phyloP scores from a whole-genome alignment of 2,329 filamentous ascomycete genomes.

The Aspergillus sp. region DNA sequence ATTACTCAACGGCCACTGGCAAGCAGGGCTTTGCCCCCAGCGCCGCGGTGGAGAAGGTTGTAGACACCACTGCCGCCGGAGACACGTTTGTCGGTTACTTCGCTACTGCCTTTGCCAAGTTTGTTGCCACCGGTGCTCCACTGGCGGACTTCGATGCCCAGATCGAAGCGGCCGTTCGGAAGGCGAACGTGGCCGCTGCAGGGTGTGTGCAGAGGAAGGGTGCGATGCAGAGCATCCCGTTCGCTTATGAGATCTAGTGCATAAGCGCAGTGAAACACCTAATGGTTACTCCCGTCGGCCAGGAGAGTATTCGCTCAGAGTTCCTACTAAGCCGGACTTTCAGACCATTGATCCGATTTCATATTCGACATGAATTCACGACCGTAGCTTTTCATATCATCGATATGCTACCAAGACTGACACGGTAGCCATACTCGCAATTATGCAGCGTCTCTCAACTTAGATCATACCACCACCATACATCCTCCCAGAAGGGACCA shows the following conservation, averaged over 20 bases:
- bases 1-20: constrained; percentile 56
- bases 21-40: constrained; percentile 55
- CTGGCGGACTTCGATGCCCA: constrained; percentile 63
- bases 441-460: too few species aligned
- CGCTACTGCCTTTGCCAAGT: not conserved
- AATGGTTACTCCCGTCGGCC: too few species aligned
- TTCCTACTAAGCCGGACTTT: too few species aligned
- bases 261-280: not conserved
- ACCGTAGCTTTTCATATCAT: too few species aligned
- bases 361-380: too few species aligned
- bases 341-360: too few species aligned
- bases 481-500: too few species aligned
- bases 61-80: constrained; percentile 91
- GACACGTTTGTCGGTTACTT: constrained; percentile 81
- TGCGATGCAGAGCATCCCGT: constrained; percentile 53
- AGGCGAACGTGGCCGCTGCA: constrained; percentile 48
- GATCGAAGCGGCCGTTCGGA: constrained; percentile 47
- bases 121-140: constrained; percentile 63
- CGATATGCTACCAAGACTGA: too few species aligned
- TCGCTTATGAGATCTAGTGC: constrained; percentile 45
- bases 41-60: constrained; percentile 68
- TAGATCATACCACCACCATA: too few species aligned
- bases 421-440: too few species aligned
- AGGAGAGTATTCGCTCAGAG: too few species aligned
- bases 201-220: constrained; percentile 48